Evolutionary conservation across 2,329 filamentous ascomycete species (phyloP), one percentile per base, ranked within the genome.

Genomic region (Cercospora sesami): DNA sequence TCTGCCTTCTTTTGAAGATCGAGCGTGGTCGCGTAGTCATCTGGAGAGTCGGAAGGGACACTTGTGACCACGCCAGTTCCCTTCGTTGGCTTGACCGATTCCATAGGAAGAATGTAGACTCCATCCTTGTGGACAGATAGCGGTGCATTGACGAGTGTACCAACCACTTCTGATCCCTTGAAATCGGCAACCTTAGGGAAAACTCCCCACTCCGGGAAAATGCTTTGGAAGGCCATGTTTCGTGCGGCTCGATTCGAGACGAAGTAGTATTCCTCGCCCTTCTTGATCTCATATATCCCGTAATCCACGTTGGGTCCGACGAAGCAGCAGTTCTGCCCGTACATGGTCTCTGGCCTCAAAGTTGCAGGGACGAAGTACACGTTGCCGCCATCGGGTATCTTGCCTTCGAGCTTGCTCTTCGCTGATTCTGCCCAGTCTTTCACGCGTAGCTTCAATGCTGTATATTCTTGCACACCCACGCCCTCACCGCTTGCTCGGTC

Each of bases 261-360:
- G 68, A 98, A 85, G 77, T 90, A 95, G 81, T 93, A 97, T 73
- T 96, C 91, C 71, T 78, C 80, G 39, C 82, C 82, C 71, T 78
- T 77, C 33, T 78, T 76, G 57, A 89, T 87, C 80, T 92, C 91
- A 85, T 92, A 97, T 71, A 99, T 83, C 61, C 94, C 94, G 76
- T 99, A 99, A 55, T 85, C 88, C 76, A 98, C 91, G 77, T 91
- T 91, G 9, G 95, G 94, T 3, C 93, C 92, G 59, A 99, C 92
- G 75, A 98, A 99, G 79, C 94, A 97, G 82, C 92, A 96, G 4
- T 90, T 96, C 81, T 98, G 95, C 48, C 96, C 96, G 78, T 98
- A 99, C 94, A 99, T 98, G 39, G 95, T 99, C 84, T 99, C 95
- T 2, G 95, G 93, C 70, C 95, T 87, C 69, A 99, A 86, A 65